These are phyloP conservation scores for Coprinellus micaceus DNA, from an alignment of 768 basidiomycete species.

Conservation along the genomic window DNA sequence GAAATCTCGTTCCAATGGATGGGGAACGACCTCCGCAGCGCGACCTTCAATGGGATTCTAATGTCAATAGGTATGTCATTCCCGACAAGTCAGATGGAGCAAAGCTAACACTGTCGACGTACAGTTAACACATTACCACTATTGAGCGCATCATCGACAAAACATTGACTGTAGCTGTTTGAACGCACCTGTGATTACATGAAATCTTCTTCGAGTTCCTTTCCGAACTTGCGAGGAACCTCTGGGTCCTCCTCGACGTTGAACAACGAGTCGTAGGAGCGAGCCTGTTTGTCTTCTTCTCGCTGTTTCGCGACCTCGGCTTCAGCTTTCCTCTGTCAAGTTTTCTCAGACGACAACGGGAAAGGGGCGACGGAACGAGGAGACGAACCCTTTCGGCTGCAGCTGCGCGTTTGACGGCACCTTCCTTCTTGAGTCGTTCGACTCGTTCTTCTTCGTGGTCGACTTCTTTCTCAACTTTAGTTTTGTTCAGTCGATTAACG, in stretches of 20 bases:
- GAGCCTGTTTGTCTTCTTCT: slow-evolving; percentile 82
- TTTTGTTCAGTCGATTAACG: slow-evolving; percentile 92
- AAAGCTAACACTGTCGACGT: too few relatives aligned
- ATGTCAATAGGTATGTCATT: not conserved
- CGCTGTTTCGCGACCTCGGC: slow-evolving; percentile 67
- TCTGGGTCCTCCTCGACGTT: slow-evolving; percentile 58
- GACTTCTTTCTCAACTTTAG: slow-evolving; percentile 77
- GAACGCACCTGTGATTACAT: slow-evolving; percentile 51
- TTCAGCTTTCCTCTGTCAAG: slow-evolving; percentile 71
- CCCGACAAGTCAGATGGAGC: not conserved
- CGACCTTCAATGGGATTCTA: slow-evolving; percentile 19
- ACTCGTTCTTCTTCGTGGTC: slow-evolving; percentile 89
- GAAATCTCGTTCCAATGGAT: slow-evolving; percentile 17
- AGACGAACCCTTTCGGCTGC: slow-evolving; percentile 63
- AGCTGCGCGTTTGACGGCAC: slow-evolving; percentile 53
- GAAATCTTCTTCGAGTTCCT: slow-evolving; percentile 84
- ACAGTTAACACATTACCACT: not conserved
- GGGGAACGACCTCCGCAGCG: slow-evolving; percentile 18
- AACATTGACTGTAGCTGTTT: not conserved
- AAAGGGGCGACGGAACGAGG: not conserved
- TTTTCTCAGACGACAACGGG: not conserved
- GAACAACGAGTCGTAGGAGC: slow-evolving; percentile 84
- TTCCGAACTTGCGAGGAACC: slow-evolving; percentile 52
- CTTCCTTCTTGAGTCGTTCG: slow-evolving; percentile 78
- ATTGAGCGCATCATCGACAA: not conserved